Evolutionary conservation across 1,139 yeast species (phyloP).

Genomic region (Yamadazyma mexicana): DNA sequence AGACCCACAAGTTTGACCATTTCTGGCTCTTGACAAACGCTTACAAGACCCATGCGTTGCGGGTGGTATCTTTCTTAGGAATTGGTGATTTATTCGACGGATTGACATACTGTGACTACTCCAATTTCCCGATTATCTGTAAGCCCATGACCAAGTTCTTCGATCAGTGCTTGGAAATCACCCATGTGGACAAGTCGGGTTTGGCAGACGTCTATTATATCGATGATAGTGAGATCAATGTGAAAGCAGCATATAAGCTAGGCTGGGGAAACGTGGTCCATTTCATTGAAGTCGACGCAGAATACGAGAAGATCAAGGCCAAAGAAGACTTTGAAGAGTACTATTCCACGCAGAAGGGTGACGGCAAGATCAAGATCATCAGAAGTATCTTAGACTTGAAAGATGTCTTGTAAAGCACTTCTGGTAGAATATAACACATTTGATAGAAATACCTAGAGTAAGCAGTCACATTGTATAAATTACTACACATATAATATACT

Average conservation of each 20-base stretch:
- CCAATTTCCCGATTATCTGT: constrained; percentile 65
- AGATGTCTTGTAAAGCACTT: constrained; percentile 2
- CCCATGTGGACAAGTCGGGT: constrained; percentile 55
- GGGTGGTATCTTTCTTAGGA: constrained; percentile 77
- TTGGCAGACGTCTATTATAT: constrained; percentile 52
- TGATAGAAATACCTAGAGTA: too few relatives aligned
- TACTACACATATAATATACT: too few relatives aligned
- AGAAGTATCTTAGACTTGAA: constrained; percentile 30
- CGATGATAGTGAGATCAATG: constrained; percentile 78
- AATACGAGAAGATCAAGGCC: constrained; percentile 29
- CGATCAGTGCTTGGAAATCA: constrained; percentile 57
- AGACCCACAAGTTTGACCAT: constrained; percentile 33
- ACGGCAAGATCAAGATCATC: constrained; percentile 33
- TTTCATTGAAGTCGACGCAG: constrained; percentile 53
- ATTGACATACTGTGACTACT: constrained; percentile 86
- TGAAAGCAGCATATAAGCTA: constrained; percentile 51
- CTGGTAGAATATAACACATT: too few relatives aligned
- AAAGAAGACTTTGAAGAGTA: constrained; percentile 33
- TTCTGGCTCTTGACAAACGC: constrained; percentile 94
- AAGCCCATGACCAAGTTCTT: constrained; percentile 72
- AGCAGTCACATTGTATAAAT: too few relatives aligned
- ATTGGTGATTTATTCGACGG: constrained; percentile 92
- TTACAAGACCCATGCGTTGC: constrained; percentile 80
- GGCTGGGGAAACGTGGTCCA: constrained; percentile 59
- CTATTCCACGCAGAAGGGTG: constrained; percentile 31